Evolutionary conservation across 106 monocot species (phyloP), one percentile per base, ranked within the genome.

Genomic region (Ottelia alismoides): DNA sequence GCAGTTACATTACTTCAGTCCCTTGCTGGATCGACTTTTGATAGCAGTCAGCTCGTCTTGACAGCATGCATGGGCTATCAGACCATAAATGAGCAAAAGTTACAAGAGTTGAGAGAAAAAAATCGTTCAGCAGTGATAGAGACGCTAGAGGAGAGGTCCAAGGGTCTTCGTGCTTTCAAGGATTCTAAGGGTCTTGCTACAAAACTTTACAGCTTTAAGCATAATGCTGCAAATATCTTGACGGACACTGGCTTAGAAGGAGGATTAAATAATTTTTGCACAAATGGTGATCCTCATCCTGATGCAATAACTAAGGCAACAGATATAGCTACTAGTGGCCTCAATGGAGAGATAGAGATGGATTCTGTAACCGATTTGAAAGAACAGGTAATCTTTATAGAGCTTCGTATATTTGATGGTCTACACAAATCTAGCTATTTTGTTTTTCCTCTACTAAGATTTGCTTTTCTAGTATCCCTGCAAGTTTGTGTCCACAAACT

Each of bases 21-120:
- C 18, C 84, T 94, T 60, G 73, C 88, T 60, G 81, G 94, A 28
- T 94, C 94, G 57, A 94, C 94, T 24, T 94, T 94, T 53, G 94
- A 94, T 51, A 88, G 88, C 55, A 94, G 94, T 52, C 94, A 88
- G 43, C 78, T 94, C 64, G 94, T 94, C 5, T 54, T 94, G 63
- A 88, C 76, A 63, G 94, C 94, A 62, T 94, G 84, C 56, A 88
- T 94, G 88, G 94, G 88, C 52, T 88, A 76, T 68, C 94, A 84
- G 55, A 28, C 56, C 57, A 74, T 94, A 28, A 76, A 65, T 76
- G 94, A 94, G 69, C 47, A 20, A 31, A 81, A 47, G 58, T 30
- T 94, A 64, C 62, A 66, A 52, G 78, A 84, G 17, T 62, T 88
- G 18, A 77, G 94, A 54, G 57, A 68, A 57, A 84, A 88, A 56